Evolutionary conservation across 805 yeast species (phyloP).

Genomic region (Danielozyma ontarioensis): DNA sequence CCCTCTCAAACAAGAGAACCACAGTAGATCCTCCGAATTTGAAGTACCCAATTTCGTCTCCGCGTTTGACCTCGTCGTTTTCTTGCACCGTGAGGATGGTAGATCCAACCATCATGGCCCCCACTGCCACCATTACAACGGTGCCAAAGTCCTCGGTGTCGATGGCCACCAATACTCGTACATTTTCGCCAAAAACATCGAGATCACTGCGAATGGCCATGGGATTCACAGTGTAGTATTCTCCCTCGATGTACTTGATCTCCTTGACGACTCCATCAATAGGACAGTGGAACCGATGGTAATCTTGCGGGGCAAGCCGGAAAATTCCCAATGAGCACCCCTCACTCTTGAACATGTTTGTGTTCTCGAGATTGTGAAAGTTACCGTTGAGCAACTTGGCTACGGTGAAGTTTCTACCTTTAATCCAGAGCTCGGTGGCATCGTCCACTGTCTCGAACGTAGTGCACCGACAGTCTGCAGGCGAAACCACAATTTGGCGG

Average conservation of each 20-base stretch:
- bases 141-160: conserved; percentile 73
- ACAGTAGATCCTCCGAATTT: conserved; percentile 95
- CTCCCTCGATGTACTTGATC: conserved; percentile 73
- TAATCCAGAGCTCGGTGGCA: conserved; percentile 84
- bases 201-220: conserved; percentile 88
- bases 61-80: conserved; percentile 55
- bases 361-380: conserved; percentile 37
- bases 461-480: conserved; percentile 86
- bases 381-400: conserved; percentile 51
- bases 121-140: conserved; percentile 75
- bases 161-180: conserved; percentile 72
- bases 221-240: conserved; percentile 93
- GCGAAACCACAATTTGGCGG: conserved; percentile 54
- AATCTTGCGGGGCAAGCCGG: conserved; percentile 94
- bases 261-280: conserved; percentile 69
- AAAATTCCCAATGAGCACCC: conserved; percentile 70
- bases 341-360: conserved; percentile 26
- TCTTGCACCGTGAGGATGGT: conserved; percentile 63
- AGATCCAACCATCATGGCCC: conserved; percentile 99
- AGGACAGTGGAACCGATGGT: conserved; percentile 89
- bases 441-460: conserved; percentile 52
- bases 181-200: conserved; percentile 92
- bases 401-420: conserved; percentile 72
- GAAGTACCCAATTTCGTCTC: conserved; percentile 90
- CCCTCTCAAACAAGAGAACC: conserved; percentile 55